Evolutionary conservation across 495 filamentous ascomycete genomes (phyloP), one percentile per base, ranked within the genome.

Genomic region (Letharia columbiana): DNA sequence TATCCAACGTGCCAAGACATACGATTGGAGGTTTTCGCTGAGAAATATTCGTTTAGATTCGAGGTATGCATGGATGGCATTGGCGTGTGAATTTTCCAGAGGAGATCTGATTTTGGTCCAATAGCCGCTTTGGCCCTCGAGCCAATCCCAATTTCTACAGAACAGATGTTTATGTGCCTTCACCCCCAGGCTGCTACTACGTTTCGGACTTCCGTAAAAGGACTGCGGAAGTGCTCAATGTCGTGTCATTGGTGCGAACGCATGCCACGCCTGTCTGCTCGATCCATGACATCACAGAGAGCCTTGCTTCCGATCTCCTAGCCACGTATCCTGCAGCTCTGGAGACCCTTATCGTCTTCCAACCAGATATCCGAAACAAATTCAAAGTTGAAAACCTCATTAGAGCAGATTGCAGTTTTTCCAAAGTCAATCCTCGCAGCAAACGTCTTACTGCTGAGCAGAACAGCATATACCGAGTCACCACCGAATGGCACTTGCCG

Each of bases 261-360:
- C 54, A 65, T 35, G 33, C 9, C 9, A 39, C 35, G 18, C 56
- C 52, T 12, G 11, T 18, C 33, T 17, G 41, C 9, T 47, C 63
- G 3, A 41, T 65, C 17, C 6, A 47, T 6, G 35, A 47, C 3
- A 37, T 41, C 35, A 35, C n/a, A 40, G 56, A 41, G 6, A 13
- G 28, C 11, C 54, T 65, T 20, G 44, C 44, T 47, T 31, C 63
- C 20, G 35, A 44, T 47, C 31, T 65, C n/a, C 11, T 50, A 15
- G 56, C 63, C 20, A 41, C 31, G 13, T 60, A 47, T 47, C 42
- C 63, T 23, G 45, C 42, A 31, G 63, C 63, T 37, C 4, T 18
- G 5, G 31, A 18, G 1, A n/a, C 28, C 23, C 1, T 2, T 5
- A 37, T 54, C 17, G 0, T 0, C 1, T 60, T 37, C n/a, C 7